Evolutionary conservation across 2,329 filamentous ascomycete genomes (phyloP), one percentile per base, ranked within the genome.

Genomic region (Fusarium globosum): DNA sequence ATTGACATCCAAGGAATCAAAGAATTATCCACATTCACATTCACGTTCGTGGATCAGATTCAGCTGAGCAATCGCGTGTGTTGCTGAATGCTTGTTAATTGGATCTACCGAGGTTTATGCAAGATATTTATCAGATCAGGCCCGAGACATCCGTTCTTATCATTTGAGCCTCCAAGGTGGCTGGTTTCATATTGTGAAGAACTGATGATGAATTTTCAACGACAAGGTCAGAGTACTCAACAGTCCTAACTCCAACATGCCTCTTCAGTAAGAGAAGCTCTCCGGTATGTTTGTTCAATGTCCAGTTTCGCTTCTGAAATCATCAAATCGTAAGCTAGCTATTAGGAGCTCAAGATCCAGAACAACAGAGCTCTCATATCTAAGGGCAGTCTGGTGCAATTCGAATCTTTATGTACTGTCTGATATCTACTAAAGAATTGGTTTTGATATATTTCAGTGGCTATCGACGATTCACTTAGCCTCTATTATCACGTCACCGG

Each of bases 21-120:
- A 46, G 18, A 36, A 23, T 30, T 26, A 69, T 61, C 53, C 38
- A 56, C 38, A 64, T 63, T 56, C 38, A 56, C 38, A 64, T 63
- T 56, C 51, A 69, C 57, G 33, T 65, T 69, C 39, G 18, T 56
- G 7, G 23, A 23, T 48, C 28, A 26, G 18, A 60, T 39, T 48
- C 52, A 63, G 53, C 55, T 61, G 58, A 33, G n/a, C 7, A 28
- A 43, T 43, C n/a, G 28, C 38, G 56, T 56, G 49, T 26, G 33
- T 38, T 43, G 15, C 26, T 42, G 35, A 56, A 69, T n/a, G 49
- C 65, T 68, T 68, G 64, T 68, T 51, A 45, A 43, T 55, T 51
- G 48, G 65, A 33, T 39, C 55, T 45, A 18, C 65, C 48, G 48
- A 62, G 64, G 48, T 26, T 42, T 42, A 30, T 28, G 18, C 26